A percentile compares a stretch with the other conserved stretches of the same genome.
Conservation (phyloP, 169 alveolate species). For the Plasmodium blacklocki region DNA sequence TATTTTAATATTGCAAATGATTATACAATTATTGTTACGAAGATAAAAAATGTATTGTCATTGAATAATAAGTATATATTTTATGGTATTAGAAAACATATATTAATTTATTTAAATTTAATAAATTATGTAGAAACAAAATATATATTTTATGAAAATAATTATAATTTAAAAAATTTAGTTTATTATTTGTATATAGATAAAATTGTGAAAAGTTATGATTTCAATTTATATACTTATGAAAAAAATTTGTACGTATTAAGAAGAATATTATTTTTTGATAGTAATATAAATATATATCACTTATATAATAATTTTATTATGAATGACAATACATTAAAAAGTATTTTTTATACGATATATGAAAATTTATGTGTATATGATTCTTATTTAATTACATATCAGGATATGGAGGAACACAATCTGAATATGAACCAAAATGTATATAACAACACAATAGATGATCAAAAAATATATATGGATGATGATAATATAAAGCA, state of each 20-base stretch:
- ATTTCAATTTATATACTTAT: slow-evolving; percentile 45
- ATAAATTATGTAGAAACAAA: slow-evolving; percentile 63
- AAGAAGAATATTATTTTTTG: slow-evolving; percentile 51
- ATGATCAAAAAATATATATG: too few species aligned
- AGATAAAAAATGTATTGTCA: slow-evolving; percentile 30
- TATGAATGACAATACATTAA: slow-evolving; percentile 16
- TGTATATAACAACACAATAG: too few species aligned
- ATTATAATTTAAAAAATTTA: slow-evolving; percentile 63
- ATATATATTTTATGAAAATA: slow-evolving; percentile 50
- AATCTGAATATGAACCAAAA: too few species aligned
- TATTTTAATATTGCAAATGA: slow-evolving; percentile 2
- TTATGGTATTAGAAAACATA: slow-evolving; percentile 63
- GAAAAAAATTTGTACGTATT: slow-evolving; percentile 71
- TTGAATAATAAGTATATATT: slow-evolving; percentile 46
- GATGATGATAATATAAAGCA: too few species aligned
- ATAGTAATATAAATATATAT: slow-evolving; percentile 27
- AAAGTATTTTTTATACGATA: slow-evolving; percentile 20
- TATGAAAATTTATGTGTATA: background rate
- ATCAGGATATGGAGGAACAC: too few species aligned
- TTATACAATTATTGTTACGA: slow-evolving; percentile 8
- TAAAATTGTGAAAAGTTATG: slow-evolving; percentile 59
- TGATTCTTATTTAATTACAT: too few species aligned
- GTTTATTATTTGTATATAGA: slow-evolving; percentile 55
- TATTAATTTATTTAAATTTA: slow-evolving; percentile 38
- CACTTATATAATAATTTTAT: slow-evolving; percentile 17